Evolutionary conservation across 257 asterid species (phyloP), one percentile per base, ranked within the genome.

Genomic region (Nicotiana sylvestris): DNA sequence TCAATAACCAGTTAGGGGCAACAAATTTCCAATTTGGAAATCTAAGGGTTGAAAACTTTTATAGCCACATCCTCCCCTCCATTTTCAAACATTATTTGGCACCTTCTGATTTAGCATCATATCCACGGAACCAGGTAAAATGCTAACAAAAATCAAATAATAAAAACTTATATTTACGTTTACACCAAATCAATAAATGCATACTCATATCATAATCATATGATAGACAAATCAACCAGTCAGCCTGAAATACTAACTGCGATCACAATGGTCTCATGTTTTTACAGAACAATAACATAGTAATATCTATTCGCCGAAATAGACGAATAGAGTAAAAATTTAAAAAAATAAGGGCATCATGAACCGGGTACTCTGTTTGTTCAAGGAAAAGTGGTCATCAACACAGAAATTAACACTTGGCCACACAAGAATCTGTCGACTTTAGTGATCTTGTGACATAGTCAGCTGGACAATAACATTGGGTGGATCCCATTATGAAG

Each of bases 401-500:
- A 4, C 6, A 33, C 83, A 66, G 56, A 83, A 83, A 84, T 29
- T 74, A 74, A 13, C 25, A 74, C 80, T 49, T 74, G 80, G 80
- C 39, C 62, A 76, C 64, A 27, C 27, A 27, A 76, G 61, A 76
- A 30, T 6, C 51, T 12, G 46, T 15, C 29, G 53, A 76, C 27
- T 74, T 49, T 74, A 74, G 80, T 74, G 85, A 68, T 78, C 80
- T 61, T 39, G 61, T 83, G 80, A 66, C 30, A 30, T 61, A 43
- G 56, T 70, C 49, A 39, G 49, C 49, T 76, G 76, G 49, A 35
- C 61, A 49, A 66, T 65, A 46, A 15, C 58, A 55, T 61, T 43
- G 55, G 6, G 84, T 39, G 18, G 58, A 53, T 80, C 80, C 70
- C 82, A 76, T 55, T 43, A 53, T 9, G 43, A 61, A 39, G 85